Percentiles rank a stretch among this genome's conserved stretches.
Evolutionary conservation across 1,284 basidiomycete genomes (phyloP).

Genomic region (Lentinula novae-zelandiae): DNA sequence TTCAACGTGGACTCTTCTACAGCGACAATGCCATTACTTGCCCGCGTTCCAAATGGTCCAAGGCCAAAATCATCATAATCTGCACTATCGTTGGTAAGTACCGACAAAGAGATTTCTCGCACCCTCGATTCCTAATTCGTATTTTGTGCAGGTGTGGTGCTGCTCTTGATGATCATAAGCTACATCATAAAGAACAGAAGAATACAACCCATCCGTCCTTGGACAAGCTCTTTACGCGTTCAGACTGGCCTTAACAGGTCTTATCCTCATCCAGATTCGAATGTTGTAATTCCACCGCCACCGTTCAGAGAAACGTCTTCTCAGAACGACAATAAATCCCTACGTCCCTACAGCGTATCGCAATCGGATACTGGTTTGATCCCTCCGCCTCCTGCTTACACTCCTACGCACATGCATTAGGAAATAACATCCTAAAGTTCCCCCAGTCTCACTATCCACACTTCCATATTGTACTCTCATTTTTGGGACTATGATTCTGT

Average conservation of each 20-base stretch:
- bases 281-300: not conserved
- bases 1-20: too few relatives aligned
- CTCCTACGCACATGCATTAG: not conserved
- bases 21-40: not conserved
- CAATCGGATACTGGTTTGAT: not conserved
- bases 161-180: not conserved
- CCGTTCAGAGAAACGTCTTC: not conserved
- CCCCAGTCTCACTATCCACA: too few relatives aligned
- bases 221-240: not conserved
- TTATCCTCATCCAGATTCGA: not conserved
- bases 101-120: too few relatives aligned
- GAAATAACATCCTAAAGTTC: too few relatives aligned
- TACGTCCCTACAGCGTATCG: not conserved
- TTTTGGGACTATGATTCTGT: too few relatives aligned
- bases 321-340: not conserved
- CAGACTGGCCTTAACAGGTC: not conserved
- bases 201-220: not conserved
- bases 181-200: not conserved
- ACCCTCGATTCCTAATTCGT: too few relatives aligned
- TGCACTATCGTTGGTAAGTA: not conserved
- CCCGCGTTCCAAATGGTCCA: not conserved
- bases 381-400: conserved; percentile 6
- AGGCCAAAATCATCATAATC: conserved; percentile 1
- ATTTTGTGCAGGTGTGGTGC: not conserved
- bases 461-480: not conserved